Evolutionary conservation across 2,329 filamentous ascomycete genomes (phyloP), one percentile per base, ranked within the genome.

Genomic region (Talaromyces sp.): DNA sequence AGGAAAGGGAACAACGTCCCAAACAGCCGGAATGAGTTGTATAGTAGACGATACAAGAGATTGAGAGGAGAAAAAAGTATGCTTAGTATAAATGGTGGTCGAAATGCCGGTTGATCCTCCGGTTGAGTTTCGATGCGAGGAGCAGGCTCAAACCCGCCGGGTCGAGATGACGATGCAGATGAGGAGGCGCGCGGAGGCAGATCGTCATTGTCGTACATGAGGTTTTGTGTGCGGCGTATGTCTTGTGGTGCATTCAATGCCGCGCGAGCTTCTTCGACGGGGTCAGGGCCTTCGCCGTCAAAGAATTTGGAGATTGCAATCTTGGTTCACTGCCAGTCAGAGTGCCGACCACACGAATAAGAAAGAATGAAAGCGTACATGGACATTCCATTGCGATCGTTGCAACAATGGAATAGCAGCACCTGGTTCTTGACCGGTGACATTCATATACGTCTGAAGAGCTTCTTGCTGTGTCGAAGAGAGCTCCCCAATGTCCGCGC

Each of bases 271-370:
- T 94, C 90, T 59, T 89, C 88, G 17, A 93, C 78, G 11, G 85
- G 88, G 70, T 96, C 90, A 51, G 91, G 84, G 3, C 88, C 88
- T 76, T 97, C 94, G 65, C 94, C 94, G 68, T 99, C 94, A 72
- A 97, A 99, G 83, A 97, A 97, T 70, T 95, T 95, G 63, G 94
- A 85, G 63, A 99, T 93, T 59, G 94, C 93, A 67, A 97, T 96
- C 87, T 28, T 97, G 70, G 33, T 36, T 8, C 13, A 36, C 41
- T 28, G 33, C 10, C 15, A 17, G 36, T 50, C 37, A 55, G 51
- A 33, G 37, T 22, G 19, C 15, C 13, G 28, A 8, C 35, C 9
- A 10, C 9, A 25, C 28, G n/a, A n/a, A 22, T 25, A 13, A 53
- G 17, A 11, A n/a, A 22, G n/a, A 41, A 46, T 7, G 19, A 46